Conservation (phyloP, 805 yeast species). For the Teunomyces tritomae region DNA sequence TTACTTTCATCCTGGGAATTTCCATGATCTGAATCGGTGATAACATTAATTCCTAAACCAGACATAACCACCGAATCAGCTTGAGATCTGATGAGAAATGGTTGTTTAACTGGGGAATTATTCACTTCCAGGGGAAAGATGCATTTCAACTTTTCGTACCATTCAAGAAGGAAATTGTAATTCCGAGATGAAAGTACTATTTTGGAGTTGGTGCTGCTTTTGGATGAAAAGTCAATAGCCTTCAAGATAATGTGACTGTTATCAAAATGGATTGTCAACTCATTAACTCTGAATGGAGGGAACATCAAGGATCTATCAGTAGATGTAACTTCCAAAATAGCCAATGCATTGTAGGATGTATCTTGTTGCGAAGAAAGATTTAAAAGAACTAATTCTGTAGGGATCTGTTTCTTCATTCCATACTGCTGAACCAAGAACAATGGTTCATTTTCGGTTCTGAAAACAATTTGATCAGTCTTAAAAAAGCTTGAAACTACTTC, state of each 20-base stretch:
- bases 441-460: conserved; percentile 25
- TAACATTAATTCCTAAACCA: conserved; percentile 35
- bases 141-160: conserved; percentile 30
- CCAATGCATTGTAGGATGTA: conserved; percentile 33
- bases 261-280: conserved; percentile 23
- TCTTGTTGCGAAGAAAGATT: conserved; percentile 21
- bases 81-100: conserved; percentile 18
- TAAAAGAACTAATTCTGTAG: conserved; percentile 34
- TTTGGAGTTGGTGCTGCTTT: conserved; percentile 15
- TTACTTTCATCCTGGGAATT: conserved; percentile 4
- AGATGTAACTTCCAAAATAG: conserved; percentile 23
- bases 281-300: conserved; percentile 43
- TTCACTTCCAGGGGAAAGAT: conserved; percentile 34
- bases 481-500: conserved; percentile 36
- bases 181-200: conserved; percentile 15
- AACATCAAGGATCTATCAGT: conserved; percentile 33
- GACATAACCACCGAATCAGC: conserved; percentile 16
- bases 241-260: conserved; percentile 8
- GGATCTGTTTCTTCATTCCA: not conserved
- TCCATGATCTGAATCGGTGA: conserved; percentile 12
- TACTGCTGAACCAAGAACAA: conserved; percentile 13
- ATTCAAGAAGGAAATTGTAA: conserved; percentile 18
- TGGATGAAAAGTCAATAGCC: conserved; percentile 16
- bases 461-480: conserved; percentile 34
- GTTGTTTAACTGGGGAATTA: conserved; percentile 19